A percentile compares a stretch with the other conserved stretches of the same genome.
These are phyloP conservation scores for Sclerotinia minor DNA, from an alignment of 2,329 filamentous ascomycete species.

Conservation along the genomic window DNA sequence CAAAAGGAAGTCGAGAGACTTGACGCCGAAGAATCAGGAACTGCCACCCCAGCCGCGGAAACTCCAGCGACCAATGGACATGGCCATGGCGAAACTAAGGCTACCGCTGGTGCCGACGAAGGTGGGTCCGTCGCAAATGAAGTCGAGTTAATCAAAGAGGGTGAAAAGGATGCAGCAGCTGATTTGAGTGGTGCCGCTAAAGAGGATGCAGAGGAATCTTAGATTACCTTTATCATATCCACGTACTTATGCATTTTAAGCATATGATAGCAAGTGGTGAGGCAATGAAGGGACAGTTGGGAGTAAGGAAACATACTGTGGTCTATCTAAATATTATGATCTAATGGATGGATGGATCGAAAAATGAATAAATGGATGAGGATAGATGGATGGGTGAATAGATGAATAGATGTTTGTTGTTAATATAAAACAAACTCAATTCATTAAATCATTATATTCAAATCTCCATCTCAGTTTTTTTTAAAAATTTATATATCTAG, in stretches of 20 bases:
- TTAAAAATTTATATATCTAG: neutral
- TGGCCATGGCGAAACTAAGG: slow-evolving; percentile 52
- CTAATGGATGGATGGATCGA: neutral
- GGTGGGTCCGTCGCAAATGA: slow-evolving; percentile 38
- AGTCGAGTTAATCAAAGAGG: slow-evolving; percentile 48
- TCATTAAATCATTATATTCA: neutral
- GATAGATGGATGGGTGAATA: neutral
- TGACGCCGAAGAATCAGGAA: slow-evolving; percentile 63
- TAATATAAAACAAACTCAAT: neutral
- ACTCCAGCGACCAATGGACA: slow-evolving; percentile 49
- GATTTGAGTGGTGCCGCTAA: slow-evolving; percentile 61
- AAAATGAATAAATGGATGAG: neutral
- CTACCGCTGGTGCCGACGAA: slow-evolving; percentile 38
- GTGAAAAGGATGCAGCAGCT: slow-evolving; percentile 57
- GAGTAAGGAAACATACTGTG: neutral
- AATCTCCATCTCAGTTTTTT: neutral
- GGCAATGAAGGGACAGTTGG: neutral
- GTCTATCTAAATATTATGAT: neutral
- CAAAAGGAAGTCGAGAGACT: slow-evolving; percentile 92
- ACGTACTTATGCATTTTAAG: neutral
- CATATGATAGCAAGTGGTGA: neutral
- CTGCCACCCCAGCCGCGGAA: slow-evolving; percentile 42
- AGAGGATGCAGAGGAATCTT: slow-evolving; percentile 50
- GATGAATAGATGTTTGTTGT: slow-evolving; percentile 4
- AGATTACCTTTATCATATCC: neutral